A percentile compares a stretch with the other conserved stretches of the same genome.
Evolutionary conservation across 164 flowering plant species (phyloP).

Genomic region (Magnolia officinalis): DNA sequence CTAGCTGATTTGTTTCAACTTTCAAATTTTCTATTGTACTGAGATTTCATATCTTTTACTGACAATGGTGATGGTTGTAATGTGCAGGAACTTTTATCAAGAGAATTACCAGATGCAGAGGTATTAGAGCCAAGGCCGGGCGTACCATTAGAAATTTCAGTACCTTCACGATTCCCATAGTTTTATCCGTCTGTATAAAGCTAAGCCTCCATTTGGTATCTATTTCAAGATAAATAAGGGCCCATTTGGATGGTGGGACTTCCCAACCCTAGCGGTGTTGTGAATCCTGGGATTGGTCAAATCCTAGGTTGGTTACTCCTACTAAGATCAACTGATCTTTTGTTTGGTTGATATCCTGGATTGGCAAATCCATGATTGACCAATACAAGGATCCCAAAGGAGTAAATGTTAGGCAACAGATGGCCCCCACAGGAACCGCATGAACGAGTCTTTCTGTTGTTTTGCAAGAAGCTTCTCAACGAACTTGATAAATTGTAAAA

Average conservation of each 20-base stretch:
- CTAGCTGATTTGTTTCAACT: neutral
- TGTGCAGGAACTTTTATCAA: slow-evolving; percentile 59
- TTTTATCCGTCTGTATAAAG: neutral
- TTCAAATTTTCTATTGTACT: neutral
- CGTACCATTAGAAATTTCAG: slow-evolving; percentile 54
- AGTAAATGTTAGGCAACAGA: neutral
- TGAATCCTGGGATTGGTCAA: no score
- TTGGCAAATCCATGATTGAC: no score
- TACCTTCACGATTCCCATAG: slow-evolving; percentile 15
- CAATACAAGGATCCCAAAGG: neutral
- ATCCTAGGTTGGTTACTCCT: no score
- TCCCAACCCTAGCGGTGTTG: neutral
- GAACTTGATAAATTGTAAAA: neutral
- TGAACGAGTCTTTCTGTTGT: neutral
- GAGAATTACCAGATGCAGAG: slow-evolving; percentile 59
- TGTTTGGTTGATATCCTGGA: neutral
- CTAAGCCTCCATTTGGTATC: neutral
- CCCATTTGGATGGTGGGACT: neutral
- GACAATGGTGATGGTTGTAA: neutral
- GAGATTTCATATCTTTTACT: neutral
- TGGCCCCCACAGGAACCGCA: no score
- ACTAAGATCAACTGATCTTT: no score
- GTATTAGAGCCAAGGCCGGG: slow-evolving; percentile 77
- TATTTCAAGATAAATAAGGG: no score
- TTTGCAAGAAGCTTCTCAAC: neutral